Evolutionary conservation across 2,329 filamentous ascomycete species (phyloP).

Genomic region (Lecanicillium sp.): DNA sequence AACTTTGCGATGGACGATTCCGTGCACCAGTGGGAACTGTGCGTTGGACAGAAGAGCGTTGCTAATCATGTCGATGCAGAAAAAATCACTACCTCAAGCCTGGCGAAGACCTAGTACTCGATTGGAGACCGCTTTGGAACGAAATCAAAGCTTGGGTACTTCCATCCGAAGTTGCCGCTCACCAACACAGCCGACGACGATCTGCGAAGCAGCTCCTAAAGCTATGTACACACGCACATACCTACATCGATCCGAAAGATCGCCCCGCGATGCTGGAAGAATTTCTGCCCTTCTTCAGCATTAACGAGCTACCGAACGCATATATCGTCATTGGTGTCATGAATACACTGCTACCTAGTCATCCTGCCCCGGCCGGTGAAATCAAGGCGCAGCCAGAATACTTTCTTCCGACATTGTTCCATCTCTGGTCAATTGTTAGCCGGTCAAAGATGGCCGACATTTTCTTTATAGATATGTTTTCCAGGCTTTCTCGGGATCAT

Average conservation of each 20-base stretch:
- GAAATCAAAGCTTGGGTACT: conserved; percentile 87
- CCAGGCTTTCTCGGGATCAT: conserved; percentile 77
- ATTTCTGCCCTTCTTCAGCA: conserved; percentile 80
- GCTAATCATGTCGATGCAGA: conserved; percentile 24
- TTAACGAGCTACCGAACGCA: conserved; percentile 82
- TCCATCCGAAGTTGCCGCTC: conserved; percentile 68
- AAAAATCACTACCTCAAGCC: conserved; percentile 94
- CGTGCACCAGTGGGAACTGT: too few relatives aligned
- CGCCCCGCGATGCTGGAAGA: conserved; percentile 75
- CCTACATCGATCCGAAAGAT: conserved; percentile 87
- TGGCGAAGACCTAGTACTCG: conserved; percentile 78
- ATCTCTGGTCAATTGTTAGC: conserved; percentile 89
- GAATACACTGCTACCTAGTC: conserved; percentile 81
- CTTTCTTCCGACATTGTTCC: conserved; percentile 89
- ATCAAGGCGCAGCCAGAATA: conserved; percentile 76
- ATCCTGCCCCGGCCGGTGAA: conserved; percentile 62
- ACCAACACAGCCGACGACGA: conserved; percentile 47
- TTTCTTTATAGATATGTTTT: conserved; percentile 83
- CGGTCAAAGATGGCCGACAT: conserved; percentile 82
- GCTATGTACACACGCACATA: conserved; percentile 80
- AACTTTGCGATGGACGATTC: too few relatives aligned
- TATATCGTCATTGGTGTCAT: conserved; percentile 87
- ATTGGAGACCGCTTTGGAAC: conserved; percentile 89
- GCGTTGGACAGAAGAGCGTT: too few relatives aligned
- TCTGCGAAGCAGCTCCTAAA: conserved; percentile 66